phyloP scores from a whole-genome alignment of 495 filamentous ascomycete genomes.

The Cladorrhinum samala region DNA sequence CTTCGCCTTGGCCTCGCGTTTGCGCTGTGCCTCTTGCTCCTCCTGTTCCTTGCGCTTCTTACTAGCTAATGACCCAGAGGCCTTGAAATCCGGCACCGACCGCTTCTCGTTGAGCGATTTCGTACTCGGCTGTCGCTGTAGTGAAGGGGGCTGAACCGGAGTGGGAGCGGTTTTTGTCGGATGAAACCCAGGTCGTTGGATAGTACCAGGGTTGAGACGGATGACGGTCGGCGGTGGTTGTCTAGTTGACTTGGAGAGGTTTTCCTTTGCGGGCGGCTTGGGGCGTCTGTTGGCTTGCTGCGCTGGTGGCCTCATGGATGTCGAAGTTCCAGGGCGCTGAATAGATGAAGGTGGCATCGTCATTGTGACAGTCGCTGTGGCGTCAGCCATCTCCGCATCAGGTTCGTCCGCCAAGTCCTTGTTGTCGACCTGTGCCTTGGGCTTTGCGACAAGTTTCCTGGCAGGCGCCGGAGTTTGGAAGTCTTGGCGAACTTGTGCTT shows the following conservation, averaged over 20 bases:
- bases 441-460: constrained; percentile 18
- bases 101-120: constrained; percentile 47
- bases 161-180: constrained; percentile 52
- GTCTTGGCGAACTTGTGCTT: constrained; percentile 12
- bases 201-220: constrained; percentile 65
- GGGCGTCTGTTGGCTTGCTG: constrained; percentile 52
- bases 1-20: constrained; percentile 72
- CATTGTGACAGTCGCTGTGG: constrained; percentile 40
- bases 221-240: constrained; percentile 77
- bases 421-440: constrained; percentile 43
- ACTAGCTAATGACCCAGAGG: constrained; percentile 59
- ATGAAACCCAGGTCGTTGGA: constrained; percentile 53
- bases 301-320: constrained; percentile 43
- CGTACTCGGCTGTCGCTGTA: constrained; percentile 36
- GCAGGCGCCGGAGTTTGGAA: constrained; percentile 21
- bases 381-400: constrained; percentile 47
- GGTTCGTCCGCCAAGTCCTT: constrained; percentile 33
- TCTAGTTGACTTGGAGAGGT: constrained; percentile 56
- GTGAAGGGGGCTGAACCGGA: constrained; percentile 55
- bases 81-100: constrained; percentile 63
- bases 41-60: constrained; percentile 46
- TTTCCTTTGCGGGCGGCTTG: constrained; percentile 63
- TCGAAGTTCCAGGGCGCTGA: constrained; percentile 42
- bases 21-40: constrained; percentile 69
- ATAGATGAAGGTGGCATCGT: constrained; percentile 51